A percentile compares a stretch with the other conserved stretches of the same genome.
These are phyloP conservation scores for Fonsecaea nubica DNA, from an alignment of 2,329 filamentous ascomycete genomes.

Conservation along the genomic window DNA sequence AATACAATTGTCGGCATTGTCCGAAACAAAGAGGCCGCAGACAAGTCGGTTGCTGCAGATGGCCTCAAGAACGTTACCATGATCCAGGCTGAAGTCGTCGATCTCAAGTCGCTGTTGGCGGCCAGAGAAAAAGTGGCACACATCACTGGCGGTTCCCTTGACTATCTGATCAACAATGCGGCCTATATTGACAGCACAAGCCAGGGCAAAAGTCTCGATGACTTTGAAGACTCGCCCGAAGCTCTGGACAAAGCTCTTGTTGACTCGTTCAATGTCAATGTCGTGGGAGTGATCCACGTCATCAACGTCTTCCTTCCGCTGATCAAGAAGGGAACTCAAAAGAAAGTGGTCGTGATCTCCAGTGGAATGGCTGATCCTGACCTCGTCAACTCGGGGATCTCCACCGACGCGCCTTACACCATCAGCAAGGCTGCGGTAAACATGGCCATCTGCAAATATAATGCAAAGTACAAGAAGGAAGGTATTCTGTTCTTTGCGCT, in stretches of 20 bases:
- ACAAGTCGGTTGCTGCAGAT: conserved; percentile 54
- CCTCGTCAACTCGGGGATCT: conserved; percentile 49
- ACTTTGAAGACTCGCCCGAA: conserved; percentile 44
- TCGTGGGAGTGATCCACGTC: conserved; percentile 60
- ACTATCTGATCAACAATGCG: conserved; percentile 62
- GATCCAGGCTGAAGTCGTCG: conserved; percentile 54
- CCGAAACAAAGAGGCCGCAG: conserved; percentile 54
- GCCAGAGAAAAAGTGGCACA: conserved; percentile 37
- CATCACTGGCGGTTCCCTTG: conserved; percentile 46
- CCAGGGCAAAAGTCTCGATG: conserved; percentile 45
- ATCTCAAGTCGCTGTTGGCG: conserved; percentile 49
- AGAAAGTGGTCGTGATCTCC: conserved; percentile 63
- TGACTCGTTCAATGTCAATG: conserved; percentile 55
- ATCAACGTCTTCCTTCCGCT: conserved; percentile 62
- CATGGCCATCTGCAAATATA: conserved; percentile 61
- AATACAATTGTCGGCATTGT: conserved; percentile 58
- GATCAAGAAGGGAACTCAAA: conserved; percentile 56
- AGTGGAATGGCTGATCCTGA: conserved; percentile 58
- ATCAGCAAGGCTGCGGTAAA: conserved; percentile 62
- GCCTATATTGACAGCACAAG: conserved; percentile 46
- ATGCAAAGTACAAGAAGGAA: conserved; percentile 56
- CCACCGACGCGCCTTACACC: conserved; percentile 51
- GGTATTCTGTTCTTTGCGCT: conserved; percentile 61
- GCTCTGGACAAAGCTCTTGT: conserved; percentile 47
- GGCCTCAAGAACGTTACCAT: conserved; percentile 54